Percentiles rank a stretch among this genome's conserved stretches.
Evolutionary conservation across 1,284 basidiomycete genomes (phyloP).

Genomic region (Mixia osmundae): DNA sequence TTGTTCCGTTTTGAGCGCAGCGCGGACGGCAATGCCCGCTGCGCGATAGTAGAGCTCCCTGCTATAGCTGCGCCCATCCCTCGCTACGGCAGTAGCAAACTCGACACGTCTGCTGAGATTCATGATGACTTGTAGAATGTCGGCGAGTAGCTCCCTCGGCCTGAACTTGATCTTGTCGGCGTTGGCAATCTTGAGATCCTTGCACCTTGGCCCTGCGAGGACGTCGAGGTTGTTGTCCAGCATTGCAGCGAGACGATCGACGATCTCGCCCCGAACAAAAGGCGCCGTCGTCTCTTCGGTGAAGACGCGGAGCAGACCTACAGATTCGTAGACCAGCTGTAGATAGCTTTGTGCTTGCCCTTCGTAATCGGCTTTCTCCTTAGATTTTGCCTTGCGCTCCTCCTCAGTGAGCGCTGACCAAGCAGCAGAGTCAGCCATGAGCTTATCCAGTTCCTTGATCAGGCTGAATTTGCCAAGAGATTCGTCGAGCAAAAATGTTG

Average conservation of each 20-base stretch:
- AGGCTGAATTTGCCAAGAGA: constrained; percentile 70
- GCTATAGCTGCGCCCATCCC: constrained; percentile 74
- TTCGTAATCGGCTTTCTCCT: constrained; percentile 53
- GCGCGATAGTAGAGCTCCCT: constrained; percentile 66
- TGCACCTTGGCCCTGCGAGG: constrained; percentile 61
- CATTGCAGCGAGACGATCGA: constrained; percentile 87
- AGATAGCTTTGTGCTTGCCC: constrained; percentile 64
- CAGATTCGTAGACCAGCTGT: constrained; percentile 61
- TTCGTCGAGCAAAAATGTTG: constrained; percentile 94
- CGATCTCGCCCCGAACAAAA: constrained; percentile 92
- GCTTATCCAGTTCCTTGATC: constrained; percentile 60
- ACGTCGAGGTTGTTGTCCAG: constrained; percentile 81
- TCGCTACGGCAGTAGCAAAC: constrained; percentile 74
- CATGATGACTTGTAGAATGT: constrained; percentile 75
- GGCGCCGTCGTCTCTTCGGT: constrained; percentile 74
- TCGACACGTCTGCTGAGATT: constrained; percentile 58
- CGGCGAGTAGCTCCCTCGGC: constrained; percentile 56
- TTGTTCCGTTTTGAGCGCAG: constrained; percentile 47
- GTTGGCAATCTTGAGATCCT: constrained; percentile 59
- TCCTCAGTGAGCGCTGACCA: constrained; percentile 44
- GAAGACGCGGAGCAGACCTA: constrained; percentile 72
- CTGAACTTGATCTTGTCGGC: constrained; percentile 77
- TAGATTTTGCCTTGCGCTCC: constrained; percentile 62
- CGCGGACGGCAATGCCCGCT: constrained; percentile 39
- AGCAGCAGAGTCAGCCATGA: constrained; percentile 47